Percentiles rank a stretch among this genome's conserved stretches.
These are phyloP conservation scores for Aspergillus incahuasiensis DNA, from an alignment of 495 filamentous ascomycete genomes.

Conservation along the genomic window DNA sequence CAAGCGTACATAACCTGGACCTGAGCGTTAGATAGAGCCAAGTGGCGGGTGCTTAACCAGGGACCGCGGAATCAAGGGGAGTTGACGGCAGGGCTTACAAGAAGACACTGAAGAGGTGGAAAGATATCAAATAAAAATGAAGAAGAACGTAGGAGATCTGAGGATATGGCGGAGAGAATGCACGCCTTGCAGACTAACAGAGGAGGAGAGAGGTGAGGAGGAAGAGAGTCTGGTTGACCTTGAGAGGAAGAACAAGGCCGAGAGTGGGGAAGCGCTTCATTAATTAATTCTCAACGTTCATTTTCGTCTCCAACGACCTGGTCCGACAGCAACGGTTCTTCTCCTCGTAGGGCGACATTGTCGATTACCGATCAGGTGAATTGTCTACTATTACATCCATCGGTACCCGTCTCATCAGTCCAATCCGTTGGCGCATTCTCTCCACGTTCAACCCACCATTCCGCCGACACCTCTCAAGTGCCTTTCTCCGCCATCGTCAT, in stretches of 20 bases:
- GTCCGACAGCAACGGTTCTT: neutral
- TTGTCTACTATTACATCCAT: neutral
- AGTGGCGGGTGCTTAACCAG: conserved; percentile 5
- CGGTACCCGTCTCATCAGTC: neutral
- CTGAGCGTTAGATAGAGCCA: conserved; percentile 6
- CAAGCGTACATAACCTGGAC: conserved; percentile 12
- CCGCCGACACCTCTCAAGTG: conserved; percentile 2
- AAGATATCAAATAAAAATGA: neutral
- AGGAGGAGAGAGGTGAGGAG: conserved; percentile 5
- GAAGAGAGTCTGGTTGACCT: neutral
- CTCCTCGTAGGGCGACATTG: neutral
- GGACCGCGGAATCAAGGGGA: conserved; percentile 9
- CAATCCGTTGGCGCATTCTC: conserved; percentile 9
- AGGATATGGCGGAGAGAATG: conserved; percentile 4
- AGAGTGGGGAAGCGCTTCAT: conserved; percentile 5
- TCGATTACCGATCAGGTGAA: neutral
- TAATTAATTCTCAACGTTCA: neutral
- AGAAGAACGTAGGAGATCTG: neutral
- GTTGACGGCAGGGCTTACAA: neutral
- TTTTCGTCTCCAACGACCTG: neutral
- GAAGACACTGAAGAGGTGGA: conserved; percentile 11
- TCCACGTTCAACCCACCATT: conserved; percentile 18
- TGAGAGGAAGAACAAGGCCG: neutral
- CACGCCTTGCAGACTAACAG: neutral
- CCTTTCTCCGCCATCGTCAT: conserved; percentile 2